Base-by-base conservation (phyloP, 2,329 filamentous ascomycete species). In the Setomelanomma holmii region DNA sequence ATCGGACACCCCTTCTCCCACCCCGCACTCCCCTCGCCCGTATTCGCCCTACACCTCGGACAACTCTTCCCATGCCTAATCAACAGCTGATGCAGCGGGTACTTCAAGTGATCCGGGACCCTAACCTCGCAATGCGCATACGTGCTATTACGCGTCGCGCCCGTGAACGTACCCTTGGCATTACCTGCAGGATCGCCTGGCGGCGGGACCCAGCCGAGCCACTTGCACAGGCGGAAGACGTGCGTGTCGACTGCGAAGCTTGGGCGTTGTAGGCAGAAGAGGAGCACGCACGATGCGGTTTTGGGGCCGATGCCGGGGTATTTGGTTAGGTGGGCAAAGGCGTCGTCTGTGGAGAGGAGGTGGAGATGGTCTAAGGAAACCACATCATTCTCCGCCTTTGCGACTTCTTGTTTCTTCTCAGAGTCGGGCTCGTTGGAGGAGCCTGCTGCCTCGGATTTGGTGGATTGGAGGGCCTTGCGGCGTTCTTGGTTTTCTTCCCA, bases 231-330 rank as follows among this genome's bases (percentile, higher is more conserved):
- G 1, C 86, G 82, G 64, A 87, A 87, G 53, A 88, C 85, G 67
- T 88, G 86, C 1, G 86, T 88, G 58, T 88, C 86, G 7, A 88
- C 86, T 0, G 86, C 86, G 58, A 88, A 88, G 48, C 79, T 82
- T 2, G 86, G 85, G 0, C 85, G 79, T 60, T 85, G 83, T 5
- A 88, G 78, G 63, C 85, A 88, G 74, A 88, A 88, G 1, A 88
- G 78, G 5, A 85, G 72, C 4, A 88, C 86, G 57, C 86, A 88
- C 2, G 84, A 84, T 3, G 86, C 86, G 0, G 85, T 88, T 64
- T 88, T 88, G n/a, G 83, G 81, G 0, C 86, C 86, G 39, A 88
- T 86, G 4, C 86, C 86, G 1, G 84, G 84, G 55, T 83, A 87
- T 22, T 80, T 81, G 22, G 83, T 76, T 47, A 88, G 75, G 44